These are phyloP conservation scores for Metschnikowia dekortorum DNA, from an alignment of 805 yeast species.

Conservation along the genomic window DNA sequence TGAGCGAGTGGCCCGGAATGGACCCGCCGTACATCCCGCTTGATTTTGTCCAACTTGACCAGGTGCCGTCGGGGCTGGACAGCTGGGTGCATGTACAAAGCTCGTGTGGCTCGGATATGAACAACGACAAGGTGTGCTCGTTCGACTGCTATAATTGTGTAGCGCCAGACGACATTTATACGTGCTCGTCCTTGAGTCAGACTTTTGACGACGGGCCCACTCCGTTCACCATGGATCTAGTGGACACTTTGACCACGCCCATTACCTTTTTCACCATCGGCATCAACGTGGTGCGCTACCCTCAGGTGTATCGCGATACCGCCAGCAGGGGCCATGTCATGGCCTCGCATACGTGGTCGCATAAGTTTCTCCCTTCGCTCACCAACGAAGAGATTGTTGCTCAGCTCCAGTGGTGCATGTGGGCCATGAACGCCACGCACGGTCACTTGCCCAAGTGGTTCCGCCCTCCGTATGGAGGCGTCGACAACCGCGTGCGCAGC, in stretches of 20 bases:
- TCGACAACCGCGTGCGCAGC: conserved; percentile 79
- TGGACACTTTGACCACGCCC: conserved; percentile 45
- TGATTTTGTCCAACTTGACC: conserved; percentile 57
- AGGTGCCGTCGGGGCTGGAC: conserved; percentile 44
- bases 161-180: conserved; percentile 66
- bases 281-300: conserved; percentile 68
- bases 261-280: conserved; percentile 88
- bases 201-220: conserved; percentile 97
- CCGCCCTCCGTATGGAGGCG: conserved; percentile 95
- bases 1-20: conserved; percentile 76
- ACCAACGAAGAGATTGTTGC: conserved; percentile 80
- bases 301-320: conserved; percentile 62
- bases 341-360: conserved; percentile 93
- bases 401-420: conserved; percentile 88
- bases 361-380: conserved; percentile 73
- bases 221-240: conserved; percentile 57
- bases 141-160: conserved; percentile 84
- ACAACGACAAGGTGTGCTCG: conserved; percentile 53
- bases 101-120: conserved; percentile 47
- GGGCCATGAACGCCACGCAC: conserved; percentile 97
- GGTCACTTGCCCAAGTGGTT: conserved; percentile 86
- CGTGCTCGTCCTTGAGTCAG: conserved; percentile 75
- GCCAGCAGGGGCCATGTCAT: conserved; percentile 66
- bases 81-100: conserved; percentile 47
- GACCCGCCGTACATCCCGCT: conserved; percentile 87